phyloP scores from a whole-genome alignment of 2,329 filamentous ascomycete genomes.

The Beauveria bassiana region DNA sequence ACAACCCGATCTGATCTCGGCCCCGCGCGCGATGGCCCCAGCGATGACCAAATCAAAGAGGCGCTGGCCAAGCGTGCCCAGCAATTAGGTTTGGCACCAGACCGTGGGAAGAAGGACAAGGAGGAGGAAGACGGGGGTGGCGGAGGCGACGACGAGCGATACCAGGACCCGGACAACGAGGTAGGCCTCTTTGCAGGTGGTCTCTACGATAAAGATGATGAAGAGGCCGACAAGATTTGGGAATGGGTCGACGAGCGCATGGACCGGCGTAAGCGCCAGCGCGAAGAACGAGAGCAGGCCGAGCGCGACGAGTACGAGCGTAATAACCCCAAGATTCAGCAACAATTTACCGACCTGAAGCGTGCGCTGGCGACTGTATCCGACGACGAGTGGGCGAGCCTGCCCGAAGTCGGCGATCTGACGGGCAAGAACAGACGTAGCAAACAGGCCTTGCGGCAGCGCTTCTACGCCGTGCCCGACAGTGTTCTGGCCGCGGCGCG shows the following conservation, averaged over 20 bases:
- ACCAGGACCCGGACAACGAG: conserved; percentile 95
- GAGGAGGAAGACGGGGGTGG: conserved; percentile 68
- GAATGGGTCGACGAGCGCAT: conserved; percentile 95
- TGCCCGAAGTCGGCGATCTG: conserved; percentile 93
- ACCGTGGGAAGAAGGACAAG: conserved; percentile 56
- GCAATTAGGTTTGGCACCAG: conserved; percentile 63
- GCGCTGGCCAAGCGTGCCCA: conserved; percentile 90
- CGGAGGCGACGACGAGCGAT: conserved; percentile 71
- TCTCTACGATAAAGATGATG: conserved; percentile 94
- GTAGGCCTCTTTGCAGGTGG: conserved; percentile 91
- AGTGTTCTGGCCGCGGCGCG: conserved; percentile 85
- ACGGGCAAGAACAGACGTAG: conserved; percentile 87
- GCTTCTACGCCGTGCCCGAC: conserved; percentile 95
- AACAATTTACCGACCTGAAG: conserved; percentile 95
- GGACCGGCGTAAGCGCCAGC: conserved; percentile 82
- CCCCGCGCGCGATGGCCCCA: conserved; percentile 88
- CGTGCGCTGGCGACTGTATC: conserved; percentile 79
- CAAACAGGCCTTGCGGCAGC: conserved; percentile 72
- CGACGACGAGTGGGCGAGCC: conserved; percentile 92
- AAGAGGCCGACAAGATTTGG: conserved; percentile 95
- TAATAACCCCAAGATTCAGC: conserved; percentile 96
- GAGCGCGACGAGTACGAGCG: conserved; percentile 93
- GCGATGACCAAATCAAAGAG: conserved; percentile 97
- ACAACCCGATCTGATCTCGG: conserved; percentile 95
- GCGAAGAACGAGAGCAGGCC: conserved; percentile 87